Evolutionary conservation across 164 flowering plant genomes (phyloP), one percentile per base, ranked within the genome.

Genomic region (Echeveria elegans): DNA sequence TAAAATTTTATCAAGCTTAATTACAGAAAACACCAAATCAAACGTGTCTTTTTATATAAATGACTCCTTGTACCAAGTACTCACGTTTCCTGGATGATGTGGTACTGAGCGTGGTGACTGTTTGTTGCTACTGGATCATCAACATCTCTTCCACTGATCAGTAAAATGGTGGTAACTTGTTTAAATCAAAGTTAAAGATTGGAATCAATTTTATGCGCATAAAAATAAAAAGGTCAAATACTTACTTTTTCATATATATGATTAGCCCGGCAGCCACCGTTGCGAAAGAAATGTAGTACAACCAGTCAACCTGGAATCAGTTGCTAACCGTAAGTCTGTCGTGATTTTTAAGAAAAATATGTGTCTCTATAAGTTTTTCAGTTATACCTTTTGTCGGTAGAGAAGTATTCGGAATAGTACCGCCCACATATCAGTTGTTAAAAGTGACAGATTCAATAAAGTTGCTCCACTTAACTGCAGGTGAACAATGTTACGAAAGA

Each of bases 381-480:
- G 11, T 41, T 7, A 71, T 80, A 90, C 96, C 86, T 82, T 23
- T 61, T 86, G 90, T 32, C 72, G 85, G 74, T 88, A 90, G 77
- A 86, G 60, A 70, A 81, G 83, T 32, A 88, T 76, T 64, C 90
- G 84, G 53, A 88, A 63, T 12, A 85, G 45, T 10, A 88, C 89
- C 41, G 82, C 97, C 97, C 97, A 88, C 88, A 90, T 80, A 72
- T 90, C 95, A 50, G 89, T 78, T 37, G 92, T 88, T 67, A 90
- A 89, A 50, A 81, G 37, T 0, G 92, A 90, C 30, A 88, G 97
- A 72, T 88, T 88, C 72, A 86, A 83, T 73, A 86, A 40, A 19
- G 90, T 75, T 37, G 94, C 78, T 63, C 92, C 94, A 74, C 90
- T 77, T 73, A 74, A 58, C 97, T 88, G 85, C 32, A 71, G 16